Base-by-base conservation (phyloP, 2,329 filamentous ascomycete species). In the Colletotrichum gloeosporioides region DNA sequence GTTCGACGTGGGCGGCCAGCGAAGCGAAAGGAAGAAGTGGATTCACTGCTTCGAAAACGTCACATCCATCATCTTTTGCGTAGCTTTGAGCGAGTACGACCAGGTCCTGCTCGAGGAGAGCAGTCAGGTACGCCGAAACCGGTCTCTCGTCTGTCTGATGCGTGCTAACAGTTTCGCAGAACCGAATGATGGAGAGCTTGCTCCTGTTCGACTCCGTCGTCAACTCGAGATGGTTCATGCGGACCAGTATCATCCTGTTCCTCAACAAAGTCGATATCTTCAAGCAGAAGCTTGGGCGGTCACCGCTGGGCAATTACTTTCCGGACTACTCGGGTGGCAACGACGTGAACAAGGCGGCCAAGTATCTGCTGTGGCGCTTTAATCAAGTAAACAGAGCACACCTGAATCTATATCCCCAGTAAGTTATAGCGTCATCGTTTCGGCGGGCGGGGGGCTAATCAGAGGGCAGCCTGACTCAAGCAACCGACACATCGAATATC, bases 1-100 rank as follows among this genome's bases (percentile, higher is more conserved):
- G 97, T 99, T 99, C 83, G 97, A 99, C 85, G 97, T 99, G 6
- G 97, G 97, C 78, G 97, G 97, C 29, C 97, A 99, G 86, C 90
- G 97, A 83, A 99, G 96, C 85, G 97, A 99, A 87, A 92, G 97
- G 78, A 99, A 99, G 89, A 99, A 99, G 88, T 99, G 97, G 97
- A 99, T 99, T 83, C 97, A 99, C 87, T 99, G 97, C 88, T 99
- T 99, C 85, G 97, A 99, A 86, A 99, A 99, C 81, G 97, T 99
- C 81, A 99, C 97, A 59, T 99, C 97, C 6, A 99, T 99, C 85
- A 99, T 99, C 80, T 99, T 99, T 87, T 99, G 97, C 83, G 97
- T 99, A 77, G 97, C 97, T 18, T 88, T 99, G 80, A 99, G 96
- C 88, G 97, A 99, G 86, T 99, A 99, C 84, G 97, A 99, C 83